Percentiles rank a stretch among this genome's conserved stretches.
Conservation (phyloP, 768 basidiomycete species). For the Boletus bicolor region DNA sequence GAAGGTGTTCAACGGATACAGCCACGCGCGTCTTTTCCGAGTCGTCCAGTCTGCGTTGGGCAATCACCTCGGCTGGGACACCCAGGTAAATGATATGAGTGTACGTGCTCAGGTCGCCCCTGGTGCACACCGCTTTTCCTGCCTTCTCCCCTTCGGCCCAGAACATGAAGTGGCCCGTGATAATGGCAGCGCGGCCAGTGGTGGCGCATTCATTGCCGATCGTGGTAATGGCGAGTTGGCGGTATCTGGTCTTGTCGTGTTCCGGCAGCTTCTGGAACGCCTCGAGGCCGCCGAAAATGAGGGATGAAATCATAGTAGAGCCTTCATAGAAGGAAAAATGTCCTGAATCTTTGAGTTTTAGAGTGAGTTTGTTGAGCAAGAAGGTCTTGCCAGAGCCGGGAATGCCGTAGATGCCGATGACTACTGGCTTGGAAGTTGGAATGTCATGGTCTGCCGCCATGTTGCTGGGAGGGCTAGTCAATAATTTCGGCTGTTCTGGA, state of each 20-base stretch:
- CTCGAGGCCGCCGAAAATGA: slow-evolving; percentile 9
- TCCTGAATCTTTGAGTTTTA: slow-evolving; percentile 10
- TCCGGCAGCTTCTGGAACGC: slow-evolving; percentile 13
- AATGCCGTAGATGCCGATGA: slow-evolving; percentile 13
- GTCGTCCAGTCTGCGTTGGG: slow-evolving; percentile 11
- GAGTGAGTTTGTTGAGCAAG: slow-evolving; percentile 9
- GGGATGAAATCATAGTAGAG: slow-evolving; percentile 14
- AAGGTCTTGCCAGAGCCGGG: slow-evolving; percentile 16
- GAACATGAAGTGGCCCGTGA: slow-evolving; percentile 15
- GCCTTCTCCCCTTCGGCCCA: slow-evolving; percentile 15
- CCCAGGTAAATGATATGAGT: slow-evolving; percentile 14
- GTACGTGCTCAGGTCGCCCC: slow-evolving; percentile 15
- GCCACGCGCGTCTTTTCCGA: slow-evolving; percentile 5
- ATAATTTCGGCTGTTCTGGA: slow-evolving; percentile 7
- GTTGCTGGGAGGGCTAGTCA: slow-evolving; percentile 6
- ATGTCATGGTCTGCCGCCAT: slow-evolving; percentile 6
- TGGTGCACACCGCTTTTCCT: slow-evolving; percentile 16
- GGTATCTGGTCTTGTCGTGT: slow-evolving; percentile 13
- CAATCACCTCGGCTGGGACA: slow-evolving; percentile 11
- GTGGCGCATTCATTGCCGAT: slow-evolving; percentile 9
- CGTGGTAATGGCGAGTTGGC: slow-evolving; percentile 11
- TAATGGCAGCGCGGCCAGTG: slow-evolving; percentile 10
- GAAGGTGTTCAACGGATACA: slow-evolving; percentile 13
- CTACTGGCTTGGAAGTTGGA: slow-evolving; percentile 10
- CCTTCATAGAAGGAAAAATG: slow-evolving; percentile 15